phyloP scores from a whole-genome alignment of 129 eudicot species.

The Tanacetum coccineum region DNA sequence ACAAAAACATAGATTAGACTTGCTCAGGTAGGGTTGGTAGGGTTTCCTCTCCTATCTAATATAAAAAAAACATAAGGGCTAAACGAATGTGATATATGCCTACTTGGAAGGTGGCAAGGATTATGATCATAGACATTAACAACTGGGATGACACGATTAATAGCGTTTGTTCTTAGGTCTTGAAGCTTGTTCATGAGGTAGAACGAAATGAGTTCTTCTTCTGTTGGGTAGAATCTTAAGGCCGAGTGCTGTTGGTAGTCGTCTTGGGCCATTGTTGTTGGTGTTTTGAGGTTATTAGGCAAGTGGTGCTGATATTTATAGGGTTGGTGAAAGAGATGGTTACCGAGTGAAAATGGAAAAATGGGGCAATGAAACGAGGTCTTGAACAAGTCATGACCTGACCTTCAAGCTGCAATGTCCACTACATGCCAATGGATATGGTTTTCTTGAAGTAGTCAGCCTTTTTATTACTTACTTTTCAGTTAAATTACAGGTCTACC shows the following conservation, averaged over 20 bases:
- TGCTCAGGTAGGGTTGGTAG: too few species aligned
- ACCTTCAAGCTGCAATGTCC: slow-evolving; percentile 14
- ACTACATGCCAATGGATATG: slow-evolving; percentile 13
- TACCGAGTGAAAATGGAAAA: slow-evolving; percentile 42
- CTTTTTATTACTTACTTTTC: background rate
- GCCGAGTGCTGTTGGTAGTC: background rate
- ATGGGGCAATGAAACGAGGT: slow-evolving; percentile 10
- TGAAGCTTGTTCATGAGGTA: slow-evolving; percentile 55
- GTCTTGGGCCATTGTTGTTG: slow-evolving; percentile 19
- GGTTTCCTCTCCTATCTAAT: background rate
- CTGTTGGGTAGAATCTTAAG: slow-evolving; percentile 78
- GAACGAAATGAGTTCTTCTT: slow-evolving; percentile 72
- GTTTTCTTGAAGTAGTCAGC: slow-evolving; percentile 32
- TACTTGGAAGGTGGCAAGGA: slow-evolving; percentile 64
- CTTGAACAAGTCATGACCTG: slow-evolving; percentile 36
- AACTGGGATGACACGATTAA: slow-evolving; percentile 54
- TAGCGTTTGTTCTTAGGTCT: slow-evolving; percentile 13
- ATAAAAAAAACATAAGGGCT: too few species aligned
- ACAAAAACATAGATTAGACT: background rate
- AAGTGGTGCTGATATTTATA: slow-evolving; percentile 10
- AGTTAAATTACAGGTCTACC: slow-evolving; percentile 1
- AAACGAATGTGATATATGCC: background rate
- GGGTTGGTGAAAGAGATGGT: slow-evolving; percentile 23
- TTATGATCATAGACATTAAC: slow-evolving; percentile 52
- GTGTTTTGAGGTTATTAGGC: background rate